Percentiles rank a stretch among this genome's conserved stretches.
Conservation (phyloP, 2,329 filamentous ascomycete species). For the Didymosphaeria variabile region DNA sequence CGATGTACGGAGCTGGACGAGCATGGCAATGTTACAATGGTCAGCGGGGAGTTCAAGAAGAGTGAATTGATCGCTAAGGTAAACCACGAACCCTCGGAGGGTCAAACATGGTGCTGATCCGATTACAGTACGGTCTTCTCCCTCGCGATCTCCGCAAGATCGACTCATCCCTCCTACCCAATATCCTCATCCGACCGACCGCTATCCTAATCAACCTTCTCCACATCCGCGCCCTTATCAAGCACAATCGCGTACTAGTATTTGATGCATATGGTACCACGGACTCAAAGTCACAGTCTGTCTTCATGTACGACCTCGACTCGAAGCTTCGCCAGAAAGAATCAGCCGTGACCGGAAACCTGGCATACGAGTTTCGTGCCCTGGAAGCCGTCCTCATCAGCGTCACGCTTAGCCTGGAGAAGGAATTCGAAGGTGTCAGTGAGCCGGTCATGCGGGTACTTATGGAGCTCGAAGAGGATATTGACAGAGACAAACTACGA, state of each 20-base stretch:
- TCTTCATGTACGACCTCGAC: conserved; percentile 98
- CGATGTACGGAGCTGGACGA: conserved; percentile 96
- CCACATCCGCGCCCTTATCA: conserved; percentile 95
- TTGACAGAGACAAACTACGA: conserved; percentile 91
- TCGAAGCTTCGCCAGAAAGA: conserved; percentile 88
- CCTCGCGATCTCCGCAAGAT: conserved; percentile 97
- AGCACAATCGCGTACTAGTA: conserved; percentile 90
- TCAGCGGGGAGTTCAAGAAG: conserved; percentile 97
- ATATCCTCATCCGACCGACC: conserved; percentile 91
- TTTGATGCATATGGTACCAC: conserved; percentile 97
- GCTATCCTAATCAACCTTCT: conserved; percentile 95
- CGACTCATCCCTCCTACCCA: conserved; percentile 92
- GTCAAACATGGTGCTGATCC: conserved; percentile 20
- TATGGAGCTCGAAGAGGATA: conserved; percentile 92
- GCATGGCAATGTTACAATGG: conserved; percentile 87
- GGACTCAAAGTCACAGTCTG: conserved; percentile 92
- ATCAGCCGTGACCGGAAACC: conserved; percentile 57
- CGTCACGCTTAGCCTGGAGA: conserved; percentile 89
- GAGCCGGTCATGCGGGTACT: conserved; percentile 91
- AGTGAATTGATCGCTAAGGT: conserved; percentile 95
- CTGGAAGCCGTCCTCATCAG: conserved; percentile 95
- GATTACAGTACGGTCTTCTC: conserved; percentile 80
- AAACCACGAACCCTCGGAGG: conserved; percentile 17
- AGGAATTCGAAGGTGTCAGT: conserved; percentile 91
- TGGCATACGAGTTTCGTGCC: conserved; percentile 96